These are phyloP conservation scores for Aspergillus transmontanensis DNA, from an alignment of 2,329 filamentous ascomycete genomes.

Conservation along the genomic window DNA sequence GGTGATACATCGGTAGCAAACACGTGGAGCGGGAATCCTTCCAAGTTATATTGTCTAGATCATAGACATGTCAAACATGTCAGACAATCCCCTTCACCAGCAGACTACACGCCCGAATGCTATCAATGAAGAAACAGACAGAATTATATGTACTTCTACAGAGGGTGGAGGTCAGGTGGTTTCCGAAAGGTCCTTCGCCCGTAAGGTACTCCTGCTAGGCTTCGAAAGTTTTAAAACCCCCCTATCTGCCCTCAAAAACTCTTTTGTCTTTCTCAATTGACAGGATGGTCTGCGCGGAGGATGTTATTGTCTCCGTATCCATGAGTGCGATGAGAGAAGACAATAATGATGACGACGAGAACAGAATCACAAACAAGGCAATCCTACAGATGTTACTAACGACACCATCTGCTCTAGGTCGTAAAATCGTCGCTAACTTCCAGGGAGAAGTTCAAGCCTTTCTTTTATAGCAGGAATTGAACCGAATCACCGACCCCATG, in stretches of 20 bases:
- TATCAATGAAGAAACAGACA: not conserved
- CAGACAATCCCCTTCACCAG: not conserved
- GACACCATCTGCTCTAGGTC: not conserved
- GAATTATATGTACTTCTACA: not conserved
- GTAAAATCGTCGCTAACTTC: not conserved
- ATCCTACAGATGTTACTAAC: not conserved
- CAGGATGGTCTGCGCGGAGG: not conserved
- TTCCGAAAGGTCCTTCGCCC: constrained; percentile 10
- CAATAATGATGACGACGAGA: not conserved
- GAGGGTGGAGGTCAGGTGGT: constrained; percentile 6
- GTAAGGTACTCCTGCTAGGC: not conserved
- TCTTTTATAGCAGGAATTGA: not conserved
- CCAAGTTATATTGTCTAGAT: not conserved
- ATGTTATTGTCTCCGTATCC: not conserved
- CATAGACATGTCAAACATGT: not conserved
- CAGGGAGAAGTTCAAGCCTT: not conserved
- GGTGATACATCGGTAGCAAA: too few species aligned
- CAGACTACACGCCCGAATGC: too few species aligned
- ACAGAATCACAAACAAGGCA: not conserved
- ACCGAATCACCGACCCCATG: not conserved
- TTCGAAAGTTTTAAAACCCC: not conserved
- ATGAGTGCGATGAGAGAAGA: not conserved
- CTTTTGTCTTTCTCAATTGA: not conserved
- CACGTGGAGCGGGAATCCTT: not conserved
- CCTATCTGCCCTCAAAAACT: not conserved